Base-by-base conservation (phyloP, 257 asterid species). In the Salvia rosmarinus region DNA sequence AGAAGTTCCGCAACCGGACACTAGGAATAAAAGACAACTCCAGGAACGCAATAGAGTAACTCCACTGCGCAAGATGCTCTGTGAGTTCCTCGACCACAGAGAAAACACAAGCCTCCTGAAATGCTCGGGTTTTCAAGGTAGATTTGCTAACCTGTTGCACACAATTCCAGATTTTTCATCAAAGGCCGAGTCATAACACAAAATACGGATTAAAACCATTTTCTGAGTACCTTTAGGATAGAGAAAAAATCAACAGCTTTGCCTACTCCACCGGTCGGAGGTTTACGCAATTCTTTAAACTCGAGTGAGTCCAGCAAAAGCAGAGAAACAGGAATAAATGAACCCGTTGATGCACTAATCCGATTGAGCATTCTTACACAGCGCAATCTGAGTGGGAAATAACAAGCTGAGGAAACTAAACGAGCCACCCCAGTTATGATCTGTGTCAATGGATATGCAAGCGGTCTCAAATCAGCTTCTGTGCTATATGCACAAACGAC, bases 191-290 rank as follows among this genome's bases (percentile, higher is more conserved):
- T n/a, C 52, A 64, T 23, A 58, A 19, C 9, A 47, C 3, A 67
- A 60, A 30, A 13, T 43, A 68, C 32, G 71, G 60, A 47, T 66
- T 4, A 73, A 19, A 67, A 60, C 63, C 23, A 54, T 40, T 66
- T 35, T 25, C 12, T 32, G 39, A 78, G 62, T 80, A 95, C 99
- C 96, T 85, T 95, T 43, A 91, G 80, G 60, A 76, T 76, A 72
- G 92, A 81, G 19, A 68, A 82, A 37, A 88, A 81, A 85, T 95
- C 96, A 77, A 89, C 82, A 71, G 97, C 89, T 85, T 89, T 86
- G 65, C 98, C 99, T 63, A 86, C 88, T 84, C 99, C 99, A 73
- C 96, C 99, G 0, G 92, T 81, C 11, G 96, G 95, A 61, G 97
- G 90, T 71, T 77, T 86, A 60, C 74, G 89, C 95, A 95, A 77